A percentile compares a stretch with the other conserved stretches of the same genome.
These are phyloP conservation scores for Isatis lusitanica DNA, from an alignment of 441 rosid species.

Conservation along the genomic window DNA sequence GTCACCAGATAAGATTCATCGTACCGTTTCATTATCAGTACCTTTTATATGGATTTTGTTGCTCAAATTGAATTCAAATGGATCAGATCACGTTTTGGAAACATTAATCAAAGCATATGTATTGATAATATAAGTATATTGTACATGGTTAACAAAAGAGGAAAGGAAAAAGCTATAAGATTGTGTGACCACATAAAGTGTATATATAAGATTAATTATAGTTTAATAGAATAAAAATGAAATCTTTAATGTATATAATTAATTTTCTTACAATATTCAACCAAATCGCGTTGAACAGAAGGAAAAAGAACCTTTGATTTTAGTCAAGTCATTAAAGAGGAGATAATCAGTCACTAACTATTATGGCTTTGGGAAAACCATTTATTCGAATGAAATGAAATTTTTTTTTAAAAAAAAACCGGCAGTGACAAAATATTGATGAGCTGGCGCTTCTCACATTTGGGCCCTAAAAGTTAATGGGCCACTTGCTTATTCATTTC, in stretches of 20 bases:
- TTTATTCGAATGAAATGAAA: background rate
- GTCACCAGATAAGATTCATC: background rate
- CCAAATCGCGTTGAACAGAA: too few relatives aligned
- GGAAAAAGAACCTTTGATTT: too few relatives aligned
- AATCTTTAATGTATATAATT: background rate
- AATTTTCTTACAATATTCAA: too few relatives aligned
- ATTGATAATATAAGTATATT: background rate
- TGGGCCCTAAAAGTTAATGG: constrained; percentile 1
- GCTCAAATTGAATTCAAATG: too few relatives aligned
- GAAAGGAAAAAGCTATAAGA: too few relatives aligned
- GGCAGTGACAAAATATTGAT: background rate
- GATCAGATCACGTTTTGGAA: background rate
- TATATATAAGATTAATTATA: background rate
- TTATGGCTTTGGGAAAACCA: background rate
- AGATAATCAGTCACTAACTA: background rate
- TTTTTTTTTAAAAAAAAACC: too few relatives aligned
- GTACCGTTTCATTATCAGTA: too few relatives aligned
- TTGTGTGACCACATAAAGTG: too few relatives aligned
- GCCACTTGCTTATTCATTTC: background rate
- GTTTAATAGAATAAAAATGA: background rate
- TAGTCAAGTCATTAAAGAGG: too few relatives aligned
- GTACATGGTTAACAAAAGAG: background rate
- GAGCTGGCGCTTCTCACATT: background rate
- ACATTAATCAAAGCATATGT: background rate
- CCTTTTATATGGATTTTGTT: too few relatives aligned